Conservation (phyloP, 1,284 basidiomycete genomes). For the Rhodofomes roseus region DNA sequence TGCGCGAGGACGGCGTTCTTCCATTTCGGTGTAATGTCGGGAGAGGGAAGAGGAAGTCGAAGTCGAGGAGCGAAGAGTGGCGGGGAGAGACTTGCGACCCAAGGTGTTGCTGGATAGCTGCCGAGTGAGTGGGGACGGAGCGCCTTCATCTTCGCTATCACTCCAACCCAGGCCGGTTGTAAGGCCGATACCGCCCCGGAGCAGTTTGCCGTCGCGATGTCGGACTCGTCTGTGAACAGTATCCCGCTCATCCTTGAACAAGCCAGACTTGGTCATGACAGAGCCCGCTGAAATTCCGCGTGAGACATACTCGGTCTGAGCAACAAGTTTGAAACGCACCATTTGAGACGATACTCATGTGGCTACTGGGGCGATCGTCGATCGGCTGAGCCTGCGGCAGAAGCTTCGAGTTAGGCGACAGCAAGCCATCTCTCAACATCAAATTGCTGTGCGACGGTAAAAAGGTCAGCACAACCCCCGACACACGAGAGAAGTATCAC, state of each 20-base stretch:
- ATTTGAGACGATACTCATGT: conserved; percentile 34
- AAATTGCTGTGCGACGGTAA: conserved; percentile 47
- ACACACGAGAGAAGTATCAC: conserved; percentile 28
- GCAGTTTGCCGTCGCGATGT: conserved; percentile 63
- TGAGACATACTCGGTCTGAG: no score
- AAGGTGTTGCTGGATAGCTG: conserved; percentile 57
- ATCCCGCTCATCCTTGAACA: conserved; percentile 60
- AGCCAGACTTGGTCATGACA: conserved; percentile 44
- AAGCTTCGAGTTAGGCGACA: conserved; percentile 70
- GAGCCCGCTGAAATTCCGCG: conserved; percentile 23
- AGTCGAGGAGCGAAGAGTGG: conserved; percentile 1
- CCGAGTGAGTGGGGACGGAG: conserved; percentile 67
- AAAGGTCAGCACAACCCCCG: background rate
- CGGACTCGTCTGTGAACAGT: conserved; percentile 56
- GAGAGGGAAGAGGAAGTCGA: conserved; percentile 24
- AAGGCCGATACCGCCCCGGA: conserved; percentile 67
- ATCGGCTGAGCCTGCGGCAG: conserved; percentile 34
- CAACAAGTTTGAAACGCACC: conserved; percentile 27
- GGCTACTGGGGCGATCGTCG: conserved; percentile 34
- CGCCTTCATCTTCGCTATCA: conserved; percentile 77
- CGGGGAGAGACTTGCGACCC: conserved; percentile 32
- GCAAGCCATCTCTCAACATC: conserved; percentile 69
- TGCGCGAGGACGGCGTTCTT: background rate
- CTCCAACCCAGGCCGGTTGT: conserved; percentile 81
- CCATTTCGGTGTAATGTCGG: conserved; percentile 25